Conservation (phyloP, 2,329 filamentous ascomycete species). For the Chaetothyriales sp. region DNA sequence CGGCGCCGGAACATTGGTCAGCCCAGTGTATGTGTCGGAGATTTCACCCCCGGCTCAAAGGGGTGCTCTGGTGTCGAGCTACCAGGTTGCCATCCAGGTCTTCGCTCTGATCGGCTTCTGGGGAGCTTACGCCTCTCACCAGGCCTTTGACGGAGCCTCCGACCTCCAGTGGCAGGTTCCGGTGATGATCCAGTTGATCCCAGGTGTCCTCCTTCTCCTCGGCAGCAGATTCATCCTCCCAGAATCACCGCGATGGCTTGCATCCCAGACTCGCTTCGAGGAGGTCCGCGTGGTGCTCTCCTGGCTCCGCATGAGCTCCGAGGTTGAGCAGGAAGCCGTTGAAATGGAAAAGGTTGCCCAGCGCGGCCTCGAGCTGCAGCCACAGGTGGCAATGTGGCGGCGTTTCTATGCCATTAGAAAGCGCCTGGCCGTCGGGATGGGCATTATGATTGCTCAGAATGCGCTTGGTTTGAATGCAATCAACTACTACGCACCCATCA, state of each 20-base stretch:
- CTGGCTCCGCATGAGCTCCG: slow-evolving; percentile 22
- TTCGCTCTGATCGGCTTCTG: slow-evolving; percentile 10
- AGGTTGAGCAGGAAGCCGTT: slow-evolving; percentile 13
- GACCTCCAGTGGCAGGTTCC: slow-evolving; percentile 37
- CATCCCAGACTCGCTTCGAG: slow-evolving; percentile 33
- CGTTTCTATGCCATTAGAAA: slow-evolving; percentile 9
- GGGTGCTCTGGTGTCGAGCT: slow-evolving; percentile 7
- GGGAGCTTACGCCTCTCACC: slow-evolving; percentile 7
- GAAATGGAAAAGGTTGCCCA: slow-evolving; percentile 1
- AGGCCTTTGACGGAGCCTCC: slow-evolving; percentile 3
- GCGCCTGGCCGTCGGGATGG: slow-evolving; percentile 5
- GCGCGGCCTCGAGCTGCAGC: background rate
- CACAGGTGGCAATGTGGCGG: background rate
- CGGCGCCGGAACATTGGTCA: slow-evolving; percentile 8
- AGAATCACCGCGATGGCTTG: slow-evolving; percentile 39
- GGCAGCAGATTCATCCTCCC: slow-evolving; percentile 36
- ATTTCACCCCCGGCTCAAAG: slow-evolving; percentile 4
- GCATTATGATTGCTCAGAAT: slow-evolving; percentile 10
- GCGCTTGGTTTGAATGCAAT: slow-evolving; percentile 7
- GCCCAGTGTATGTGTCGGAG: slow-evolving; percentile 10
- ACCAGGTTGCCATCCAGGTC: slow-evolving; percentile 8
- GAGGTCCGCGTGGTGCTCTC: slow-evolving; percentile 28
- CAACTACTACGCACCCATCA: slow-evolving; percentile 9
- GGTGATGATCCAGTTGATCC: slow-evolving; percentile 38
- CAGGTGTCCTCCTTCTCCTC: slow-evolving; percentile 34